Conservation (phyloP, 192 early-diverging fungal species). For the Dissophora ornata region DNA sequence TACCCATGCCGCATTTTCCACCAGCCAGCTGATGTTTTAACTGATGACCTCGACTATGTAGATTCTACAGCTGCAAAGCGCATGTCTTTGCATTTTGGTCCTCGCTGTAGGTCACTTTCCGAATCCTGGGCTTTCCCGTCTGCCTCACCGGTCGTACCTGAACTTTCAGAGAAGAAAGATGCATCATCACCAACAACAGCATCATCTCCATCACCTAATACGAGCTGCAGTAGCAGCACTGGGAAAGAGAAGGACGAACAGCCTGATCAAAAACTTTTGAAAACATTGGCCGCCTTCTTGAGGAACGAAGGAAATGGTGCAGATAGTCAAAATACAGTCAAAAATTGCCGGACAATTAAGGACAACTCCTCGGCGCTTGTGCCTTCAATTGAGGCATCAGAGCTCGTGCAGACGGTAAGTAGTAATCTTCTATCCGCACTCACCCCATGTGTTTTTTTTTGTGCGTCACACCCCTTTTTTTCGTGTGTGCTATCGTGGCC, state of each 20-base stretch:
- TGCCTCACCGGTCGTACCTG: constrained; percentile 5
- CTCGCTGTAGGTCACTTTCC: constrained; percentile 34
- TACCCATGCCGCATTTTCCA: neutral
- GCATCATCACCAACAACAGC: neutral
- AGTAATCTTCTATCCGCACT: neutral
- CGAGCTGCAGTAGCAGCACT: neutral
- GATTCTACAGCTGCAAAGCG: constrained; percentile 37
- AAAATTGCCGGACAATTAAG: constrained; percentile 12
- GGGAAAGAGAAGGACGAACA: neutral
- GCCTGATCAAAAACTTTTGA: constrained; percentile 24
- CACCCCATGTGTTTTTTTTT: too few relatives aligned
- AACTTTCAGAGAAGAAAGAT: constrained; percentile 19
- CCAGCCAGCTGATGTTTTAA: neutral
- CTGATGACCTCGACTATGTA: too few relatives aligned
- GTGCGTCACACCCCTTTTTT: too few relatives aligned
- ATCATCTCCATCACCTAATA: neutral
- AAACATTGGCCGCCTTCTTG: constrained; percentile 33
- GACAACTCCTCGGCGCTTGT: neutral
- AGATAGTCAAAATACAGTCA: neutral
- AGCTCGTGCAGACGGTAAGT: constrained; percentile 23
- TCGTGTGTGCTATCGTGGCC: too few relatives aligned
- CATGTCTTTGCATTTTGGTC: constrained; percentile 29
- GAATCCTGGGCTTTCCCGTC: constrained; percentile 34
- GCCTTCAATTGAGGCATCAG: neutral
- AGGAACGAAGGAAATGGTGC: constrained; percentile 13